phyloP scores from a whole-genome alignment of 176 grass and related monocot species.

The Metroxylon sagu region DNA sequence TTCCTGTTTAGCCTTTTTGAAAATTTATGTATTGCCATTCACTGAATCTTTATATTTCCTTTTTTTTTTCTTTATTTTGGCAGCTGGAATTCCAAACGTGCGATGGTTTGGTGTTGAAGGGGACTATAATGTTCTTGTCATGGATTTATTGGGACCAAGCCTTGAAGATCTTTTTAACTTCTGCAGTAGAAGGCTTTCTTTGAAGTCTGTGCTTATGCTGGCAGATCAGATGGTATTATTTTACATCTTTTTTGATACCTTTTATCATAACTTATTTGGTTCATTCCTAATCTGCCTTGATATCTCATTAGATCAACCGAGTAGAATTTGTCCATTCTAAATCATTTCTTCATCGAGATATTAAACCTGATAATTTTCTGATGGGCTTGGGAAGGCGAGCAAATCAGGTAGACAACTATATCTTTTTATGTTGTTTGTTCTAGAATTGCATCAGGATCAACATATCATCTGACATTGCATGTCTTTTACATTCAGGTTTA shows the following conservation, averaged over 20 bases:
- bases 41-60: not conserved
- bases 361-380: conserved; percentile 14
- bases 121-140: conserved; percentile 16
- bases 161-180: conserved; percentile 13
- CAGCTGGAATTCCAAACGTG: conserved; percentile 12
- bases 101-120: conserved; percentile 11
- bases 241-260: not conserved
- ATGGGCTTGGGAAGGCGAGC: conserved; percentile 14
- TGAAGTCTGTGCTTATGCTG: conserved; percentile 14
- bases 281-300: not conserved
- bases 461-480: not conserved
- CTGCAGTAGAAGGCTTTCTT: conserved; percentile 6
- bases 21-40: not conserved
- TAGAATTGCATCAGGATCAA: not conserved
- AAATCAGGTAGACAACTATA: not conserved
- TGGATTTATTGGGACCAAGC: conserved; percentile 14
- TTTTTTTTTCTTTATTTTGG: not conserved
- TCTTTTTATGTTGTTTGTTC: not conserved
- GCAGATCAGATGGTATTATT: conserved; percentile 11
- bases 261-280: not conserved
- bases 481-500: conserved; percentile 1
- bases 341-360: conserved; percentile 11
- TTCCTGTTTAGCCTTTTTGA: not conserved
- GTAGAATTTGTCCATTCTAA: conserved; percentile 10
- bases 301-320: not conserved